phyloP scores from a whole-genome alignment of 345 rosid species.

The Melaleuca alternifolia region DNA sequence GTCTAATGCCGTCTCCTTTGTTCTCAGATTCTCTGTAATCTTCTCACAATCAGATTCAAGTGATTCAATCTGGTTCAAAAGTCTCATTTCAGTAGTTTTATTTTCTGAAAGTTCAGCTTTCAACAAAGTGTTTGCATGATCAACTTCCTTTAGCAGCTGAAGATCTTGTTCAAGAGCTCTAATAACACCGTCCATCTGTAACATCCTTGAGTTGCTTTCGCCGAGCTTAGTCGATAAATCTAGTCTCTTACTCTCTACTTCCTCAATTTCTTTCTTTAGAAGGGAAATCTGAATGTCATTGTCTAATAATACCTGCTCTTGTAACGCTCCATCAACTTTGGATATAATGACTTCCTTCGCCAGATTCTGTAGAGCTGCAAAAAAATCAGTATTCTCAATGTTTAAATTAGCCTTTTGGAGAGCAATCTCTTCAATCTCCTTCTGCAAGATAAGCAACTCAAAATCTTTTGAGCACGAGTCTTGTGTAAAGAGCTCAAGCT shows the following conservation, averaged over 20 bases:
- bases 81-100: slow-evolving; percentile 7
- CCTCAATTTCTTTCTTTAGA: slow-evolving; percentile 25
- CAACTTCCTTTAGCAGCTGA: slow-evolving; percentile 17
- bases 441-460: slow-evolving; percentile 53
- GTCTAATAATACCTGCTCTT: slow-evolving; percentile 26
- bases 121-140: slow-evolving; percentile 12
- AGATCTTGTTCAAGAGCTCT: slow-evolving; percentile 16
- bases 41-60: slow-evolving; percentile 21
- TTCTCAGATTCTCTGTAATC: slow-evolving; percentile 18
- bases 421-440: slow-evolving; percentile 39
- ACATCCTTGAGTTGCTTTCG: slow-evolving; percentile 10
- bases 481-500: slow-evolving; percentile 37
- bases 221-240: slow-evolving; percentile 24
- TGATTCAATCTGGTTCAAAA: slow-evolving; percentile 24
- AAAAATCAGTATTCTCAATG: slow-evolving; percentile 17
- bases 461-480: slow-evolving; percentile 52
- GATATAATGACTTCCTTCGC: slow-evolving; percentile 33
- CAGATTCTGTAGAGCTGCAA: slow-evolving; percentile 36
- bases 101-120: slow-evolving; percentile 17
- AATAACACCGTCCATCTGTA: slow-evolving; percentile 26
- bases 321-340: slow-evolving; percentile 39
- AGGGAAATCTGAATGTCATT: slow-evolving; percentile 20
- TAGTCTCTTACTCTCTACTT: slow-evolving; percentile 17
- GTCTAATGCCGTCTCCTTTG: slow-evolving; percentile 20
- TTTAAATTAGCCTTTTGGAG: slow-evolving; percentile 15